Base-by-base conservation (phyloP, 352 stramenopile genomes). In the Phytopythium boreale region DNA sequence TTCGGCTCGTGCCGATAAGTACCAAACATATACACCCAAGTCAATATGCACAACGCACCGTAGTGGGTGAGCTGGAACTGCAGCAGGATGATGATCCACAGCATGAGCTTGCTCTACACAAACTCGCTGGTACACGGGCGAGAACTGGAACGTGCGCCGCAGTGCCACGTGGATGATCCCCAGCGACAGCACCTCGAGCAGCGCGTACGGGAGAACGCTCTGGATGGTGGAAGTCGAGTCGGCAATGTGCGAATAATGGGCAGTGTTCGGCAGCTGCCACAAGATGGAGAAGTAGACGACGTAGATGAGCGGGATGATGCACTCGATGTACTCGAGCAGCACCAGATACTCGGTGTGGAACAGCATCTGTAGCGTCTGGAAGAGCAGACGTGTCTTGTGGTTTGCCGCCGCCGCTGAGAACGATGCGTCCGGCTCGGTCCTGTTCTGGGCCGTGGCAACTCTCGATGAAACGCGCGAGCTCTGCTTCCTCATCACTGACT, bases 311-410 rank as follows among this genome's bases (percentile, higher is more conserved):
- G 71, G 73, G 22, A 79, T 65, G 19, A 65, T n/a, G 27, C 53
- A 70, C 60, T 84, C 71, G 53, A 79, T 60, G 37, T 73, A 78
- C 61, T 81, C 73, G n/a, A 62, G 58, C 34, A 79, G 62, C 14
- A 80, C 55, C 31, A 77, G 31, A 29, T 76, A 81, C 43, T 79
- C 70, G 4, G 53, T 68, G 26, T 78, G 74, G 59, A 81, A 81
- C 17, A 82, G 67, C 26, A 68, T 39, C 12, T 72, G 62, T 8
- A 79, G 61, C 4, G 64, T 44, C 41, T 67, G 59, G 37, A 59
- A 59, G 0, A 59, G 52, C 19, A 59, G 20, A 3, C 52, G 52
- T 19, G 52, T 59, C 22, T 59, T 59, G 52, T 59, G 52, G n/a
- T 59, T 59, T 19, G 52, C 52, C 1, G 52, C 53, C 4, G 36